phyloP scores from a whole-genome alignment of 169 alveolate genomes.

The Hepatocystis sp. region DNA sequence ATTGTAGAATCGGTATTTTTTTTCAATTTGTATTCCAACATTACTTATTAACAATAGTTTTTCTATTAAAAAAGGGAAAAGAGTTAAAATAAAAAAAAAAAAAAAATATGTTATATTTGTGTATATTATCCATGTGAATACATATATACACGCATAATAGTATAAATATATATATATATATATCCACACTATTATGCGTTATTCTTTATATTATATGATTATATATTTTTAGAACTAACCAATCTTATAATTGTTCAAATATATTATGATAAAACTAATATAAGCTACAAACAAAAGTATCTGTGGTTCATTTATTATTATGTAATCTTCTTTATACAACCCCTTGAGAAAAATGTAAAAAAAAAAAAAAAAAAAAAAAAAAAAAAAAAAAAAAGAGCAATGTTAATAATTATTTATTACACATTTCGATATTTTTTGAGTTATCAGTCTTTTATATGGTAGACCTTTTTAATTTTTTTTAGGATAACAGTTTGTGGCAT shows the following conservation, averaged over 20 bases:
- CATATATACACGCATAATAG: not conserved
- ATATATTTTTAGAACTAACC: slow-evolving; percentile 13
- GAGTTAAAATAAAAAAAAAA: not conserved
- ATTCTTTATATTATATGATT: not conserved
- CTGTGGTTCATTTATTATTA: slow-evolving; percentile 34
- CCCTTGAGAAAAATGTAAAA: slow-evolving; percentile 18
- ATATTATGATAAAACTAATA: slow-evolving; percentile 17
- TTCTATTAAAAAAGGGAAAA: slow-evolving; percentile 24
- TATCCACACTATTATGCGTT: not conserved
- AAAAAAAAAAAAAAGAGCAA: too few relatives aligned
- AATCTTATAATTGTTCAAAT: slow-evolving; percentile 26
- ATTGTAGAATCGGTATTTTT: slow-evolving; percentile 9
- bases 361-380: not conserved
- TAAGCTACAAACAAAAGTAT: slow-evolving; percentile 18
- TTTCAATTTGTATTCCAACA: slow-evolving; percentile 68
- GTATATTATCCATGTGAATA: not conserved
- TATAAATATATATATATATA: not conserved
- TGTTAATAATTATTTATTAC: too few relatives aligned
- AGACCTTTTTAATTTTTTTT: too few relatives aligned
- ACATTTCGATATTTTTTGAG: too few relatives aligned
- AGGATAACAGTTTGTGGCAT: too few relatives aligned
- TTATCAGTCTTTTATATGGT: too few relatives aligned
- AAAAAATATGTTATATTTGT: not conserved
- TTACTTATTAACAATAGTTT: slow-evolving; percentile 35
- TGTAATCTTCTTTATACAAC: slow-evolving; percentile 23